Percentiles rank a stretch among this genome's conserved stretches.
Evolutionary conservation across 2,329 filamentous ascomycete genomes (phyloP).

Genomic region (Lithohypha guttulata): DNA sequence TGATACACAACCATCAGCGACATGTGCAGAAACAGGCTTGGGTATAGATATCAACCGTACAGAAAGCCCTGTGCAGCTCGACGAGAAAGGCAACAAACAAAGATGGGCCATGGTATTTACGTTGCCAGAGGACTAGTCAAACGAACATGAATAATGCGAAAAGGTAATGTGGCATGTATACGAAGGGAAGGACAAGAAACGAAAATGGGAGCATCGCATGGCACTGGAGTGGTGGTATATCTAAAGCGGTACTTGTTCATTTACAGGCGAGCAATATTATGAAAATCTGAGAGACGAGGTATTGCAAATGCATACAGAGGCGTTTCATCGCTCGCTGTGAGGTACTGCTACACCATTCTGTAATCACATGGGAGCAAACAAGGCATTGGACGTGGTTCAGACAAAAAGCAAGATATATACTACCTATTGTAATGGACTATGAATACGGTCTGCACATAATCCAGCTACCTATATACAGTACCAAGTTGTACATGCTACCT

Average conservation of each 20-base stretch:
- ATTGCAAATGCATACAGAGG: too few relatives aligned
- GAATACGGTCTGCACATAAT: too few relatives aligned
- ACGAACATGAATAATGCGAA: background rate
- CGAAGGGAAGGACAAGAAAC: background rate
- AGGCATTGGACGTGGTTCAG: too few relatives aligned
- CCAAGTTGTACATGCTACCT: too few relatives aligned
- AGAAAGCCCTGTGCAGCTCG: conserved; percentile 12
- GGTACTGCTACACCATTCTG: too few relatives aligned
- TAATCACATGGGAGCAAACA: too few relatives aligned
- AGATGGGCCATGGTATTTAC: conserved; percentile 11
- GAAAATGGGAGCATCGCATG: background rate
- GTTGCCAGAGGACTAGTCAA: conserved; percentile 15
- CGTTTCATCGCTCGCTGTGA: too few relatives aligned
- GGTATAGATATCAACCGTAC: conserved; percentile 5
- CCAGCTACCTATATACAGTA: too few relatives aligned
- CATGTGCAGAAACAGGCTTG: conserved; percentile 11
- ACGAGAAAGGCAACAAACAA: conserved; percentile 14
- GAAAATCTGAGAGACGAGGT: background rate
- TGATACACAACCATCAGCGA: too few relatives aligned
- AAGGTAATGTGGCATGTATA: background rate
- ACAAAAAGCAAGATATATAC: too few relatives aligned
- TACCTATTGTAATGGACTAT: too few relatives aligned
- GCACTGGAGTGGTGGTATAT: background rate
- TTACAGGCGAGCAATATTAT: too few relatives aligned
- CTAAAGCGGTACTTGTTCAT: background rate